Base-by-base conservation (phyloP, 768 basidiomycete species). In the Lactarius sp. region DNA sequence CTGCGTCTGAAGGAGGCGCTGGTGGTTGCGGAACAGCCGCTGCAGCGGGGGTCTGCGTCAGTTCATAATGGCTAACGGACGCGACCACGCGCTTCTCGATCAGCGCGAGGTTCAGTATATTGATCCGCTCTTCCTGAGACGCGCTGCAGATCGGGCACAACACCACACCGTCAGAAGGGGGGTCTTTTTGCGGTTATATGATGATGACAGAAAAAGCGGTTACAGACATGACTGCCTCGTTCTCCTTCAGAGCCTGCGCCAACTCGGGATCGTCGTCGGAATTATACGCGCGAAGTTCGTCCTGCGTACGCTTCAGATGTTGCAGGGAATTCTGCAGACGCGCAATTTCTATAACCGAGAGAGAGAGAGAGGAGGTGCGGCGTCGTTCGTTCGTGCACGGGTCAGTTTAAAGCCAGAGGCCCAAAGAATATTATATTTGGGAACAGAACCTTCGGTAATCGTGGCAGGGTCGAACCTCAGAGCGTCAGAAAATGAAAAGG, bases 91-190 rank as follows among this genome's bases (percentile, higher is more conserved):
- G 86, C 69, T 86, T 87, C 68, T 85, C 79, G n/a, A 75, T 73
- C 62, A 90, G 74, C 13, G 85, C 87, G 67, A 85, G 73, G 70
- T 81, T 84, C 55, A 90, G 77, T 62, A 91, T 88, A 27, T 74
- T 73, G 65, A 90, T 82, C 7, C 88, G 80, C 70, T 93, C 91
- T 69, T 87, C 82, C 74, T 92, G 91, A 8, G 90, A 89, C 7
- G 81, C 86, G 66, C 91, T 92, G 36, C 61, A 39, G 18, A 49
- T 46, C 42, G 33, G 52, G 34, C 42, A 51, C 36, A 39, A 54
- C 41, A 41, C 41, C 41, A 41, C 14, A 41, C 39, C n/a, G 42
- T 51, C 22, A 46, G 47, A 56, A 34, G 0, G 9, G 6, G 49
- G 10, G 33, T 2, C 3, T 27, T 2, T 27, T 10, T 31, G 16